Percentiles rank a stretch among this genome's conserved stretches.
These are phyloP conservation scores for Amaranthus hypochondriacus DNA, from an alignment of 148 eudicot genomes.

Conservation along the genomic window DNA sequence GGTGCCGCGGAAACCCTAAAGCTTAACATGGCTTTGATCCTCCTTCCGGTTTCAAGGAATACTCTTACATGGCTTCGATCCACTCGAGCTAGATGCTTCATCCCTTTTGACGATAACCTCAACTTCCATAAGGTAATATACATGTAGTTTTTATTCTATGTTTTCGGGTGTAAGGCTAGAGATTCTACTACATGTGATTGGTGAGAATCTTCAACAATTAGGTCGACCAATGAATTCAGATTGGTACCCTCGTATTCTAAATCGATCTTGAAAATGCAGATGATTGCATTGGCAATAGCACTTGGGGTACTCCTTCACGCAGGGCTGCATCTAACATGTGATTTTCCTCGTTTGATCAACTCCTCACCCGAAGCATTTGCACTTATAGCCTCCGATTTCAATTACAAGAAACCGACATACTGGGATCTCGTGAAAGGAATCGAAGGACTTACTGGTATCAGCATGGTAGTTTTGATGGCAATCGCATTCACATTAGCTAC, in stretches of 20 bases:
- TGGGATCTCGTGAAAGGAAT: constrained; percentile 45
- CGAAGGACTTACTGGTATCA: constrained; percentile 68
- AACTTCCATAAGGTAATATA: constrained; percentile 89
- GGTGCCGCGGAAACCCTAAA: constrained; percentile 97
- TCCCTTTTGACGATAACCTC: constrained; percentile 86
- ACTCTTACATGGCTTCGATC: constrained; percentile 79
- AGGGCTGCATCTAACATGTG: constrained; percentile 74
- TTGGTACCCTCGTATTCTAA: not conserved
- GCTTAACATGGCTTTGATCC: constrained; percentile 91
- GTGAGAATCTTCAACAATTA: too few relatives aligned
- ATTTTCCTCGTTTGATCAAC: constrained; percentile 64
- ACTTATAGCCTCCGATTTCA: constrained; percentile 57
- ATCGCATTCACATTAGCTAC: constrained; percentile 81
- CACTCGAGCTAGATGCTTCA: constrained; percentile 52
- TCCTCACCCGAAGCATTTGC: constrained; percentile 67
- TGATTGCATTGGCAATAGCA: constrained; percentile 69
- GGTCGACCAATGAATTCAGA: too few relatives aligned
- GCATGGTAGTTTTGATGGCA: constrained; percentile 74
- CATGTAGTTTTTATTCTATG: constrained; percentile 7
- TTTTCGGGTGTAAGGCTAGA: not conserved
- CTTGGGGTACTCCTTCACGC: constrained; percentile 64
- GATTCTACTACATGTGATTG: not conserved
- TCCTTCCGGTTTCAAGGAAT: constrained; percentile 82
- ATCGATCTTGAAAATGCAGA: constrained; percentile 33
- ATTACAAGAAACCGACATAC: constrained; percentile 57